Evolutionary conservation across 2,329 filamentous ascomycete species (phyloP).

Genomic region (Aspergillus melleus): DNA sequence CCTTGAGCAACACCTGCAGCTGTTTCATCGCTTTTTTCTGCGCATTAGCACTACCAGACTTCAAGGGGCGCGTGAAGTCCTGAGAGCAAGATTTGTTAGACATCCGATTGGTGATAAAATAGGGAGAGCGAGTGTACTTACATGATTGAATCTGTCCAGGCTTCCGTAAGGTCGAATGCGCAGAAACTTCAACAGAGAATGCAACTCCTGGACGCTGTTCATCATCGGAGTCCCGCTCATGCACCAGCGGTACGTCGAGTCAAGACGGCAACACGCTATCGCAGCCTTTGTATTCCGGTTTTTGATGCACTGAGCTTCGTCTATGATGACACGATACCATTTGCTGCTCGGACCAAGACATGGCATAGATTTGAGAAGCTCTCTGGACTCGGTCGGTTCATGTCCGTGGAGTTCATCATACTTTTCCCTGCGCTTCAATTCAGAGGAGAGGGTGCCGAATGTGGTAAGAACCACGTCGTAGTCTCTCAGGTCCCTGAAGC

Average conservation of each 20-base stretch:
- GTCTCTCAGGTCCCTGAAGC: conserved; percentile 61
- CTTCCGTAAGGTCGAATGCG: conserved; percentile 72
- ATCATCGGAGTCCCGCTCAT: conserved; percentile 86
- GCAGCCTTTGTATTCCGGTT: conserved; percentile 66
- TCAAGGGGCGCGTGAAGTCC: conserved; percentile 57
- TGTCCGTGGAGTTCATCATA: conserved; percentile 52
- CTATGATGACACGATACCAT: conserved; percentile 72
- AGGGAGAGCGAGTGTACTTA: conserved; percentile 34
- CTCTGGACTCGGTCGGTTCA: conserved; percentile 14
- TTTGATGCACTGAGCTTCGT: conserved; percentile 81
- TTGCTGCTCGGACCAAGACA: conserved; percentile 60
- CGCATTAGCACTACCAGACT: conserved; percentile 35
- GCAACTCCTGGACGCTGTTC: conserved; percentile 78
- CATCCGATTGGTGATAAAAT: neutral
- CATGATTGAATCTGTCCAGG: conserved; percentile 60
- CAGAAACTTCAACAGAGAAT: conserved; percentile 74
- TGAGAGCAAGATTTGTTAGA: conserved; percentile 6
- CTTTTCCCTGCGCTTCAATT: conserved; percentile 62
- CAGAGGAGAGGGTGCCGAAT: conserved; percentile 69
- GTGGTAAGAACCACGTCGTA: conserved; percentile 79
- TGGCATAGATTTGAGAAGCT: conserved; percentile 46
- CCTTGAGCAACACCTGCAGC: conserved; percentile 73
- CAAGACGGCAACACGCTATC: conserved; percentile 59
- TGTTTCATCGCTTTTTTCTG: conserved; percentile 62
- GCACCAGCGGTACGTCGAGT: conserved; percentile 67